Evolutionary conservation across 306 rosid genomes (phyloP), one percentile per base, ranked within the genome.

Genomic region (Prosopis cineraria): DNA sequence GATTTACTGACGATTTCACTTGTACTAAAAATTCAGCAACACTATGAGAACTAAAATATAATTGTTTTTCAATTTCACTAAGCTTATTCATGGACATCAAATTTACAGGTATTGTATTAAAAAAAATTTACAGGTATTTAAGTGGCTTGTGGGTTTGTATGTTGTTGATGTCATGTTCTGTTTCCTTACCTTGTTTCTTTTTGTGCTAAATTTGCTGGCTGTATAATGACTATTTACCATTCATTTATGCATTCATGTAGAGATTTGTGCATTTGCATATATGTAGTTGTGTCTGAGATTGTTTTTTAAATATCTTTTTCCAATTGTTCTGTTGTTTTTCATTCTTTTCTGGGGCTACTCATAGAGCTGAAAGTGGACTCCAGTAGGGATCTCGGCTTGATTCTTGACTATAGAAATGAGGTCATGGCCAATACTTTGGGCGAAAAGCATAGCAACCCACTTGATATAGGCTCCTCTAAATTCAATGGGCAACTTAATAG

Each of bases 401-500:
- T 82, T 66, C 75, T 65, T 16, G 68, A 80, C 74, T 79, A 76
- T 72, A 67, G 55, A 59, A 84, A 80, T 68, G 91, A 80, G 68
- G 74, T 68, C 73, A 83, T 86, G 72, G 75, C 85, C 81, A 79
- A 90, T 80, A 66, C 56, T 74, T 76, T 84, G 72, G 87, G 89
- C 40, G 80, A 80, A 59, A 83, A 80, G 63, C 91, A 83, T 55
- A 73, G 79, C 48, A 79, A 73, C 39, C 73, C 81, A 55, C 82
- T 69, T 70, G 87, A 79, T 73, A 80, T 66, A 10, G 86, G 87
- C 79, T 79, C 85, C 79, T 74, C 83, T 80, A 87, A 82, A 82
- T 85, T 80, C 71, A 86, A 66, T 45, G 87, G 84, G 83, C 90
- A 88, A 73, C 81, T 78, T 12, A 84, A 40, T 77, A 83, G 88